Conservation (phyloP, 345 rosid species). For the Schrenkiella parvula region DNA sequence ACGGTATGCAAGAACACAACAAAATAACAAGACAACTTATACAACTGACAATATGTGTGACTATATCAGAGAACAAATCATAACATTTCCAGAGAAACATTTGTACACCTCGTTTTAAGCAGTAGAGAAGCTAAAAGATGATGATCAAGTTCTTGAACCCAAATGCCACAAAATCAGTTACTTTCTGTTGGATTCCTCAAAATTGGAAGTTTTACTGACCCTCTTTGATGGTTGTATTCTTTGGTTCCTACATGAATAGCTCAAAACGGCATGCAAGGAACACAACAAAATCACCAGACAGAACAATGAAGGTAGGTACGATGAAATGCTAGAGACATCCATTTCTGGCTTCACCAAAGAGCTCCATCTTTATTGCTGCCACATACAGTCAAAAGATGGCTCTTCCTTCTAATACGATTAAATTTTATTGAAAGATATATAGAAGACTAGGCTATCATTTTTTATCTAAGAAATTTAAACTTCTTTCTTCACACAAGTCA, state of each 20-base stretch:
- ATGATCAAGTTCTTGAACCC: neutral
- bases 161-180: neutral
- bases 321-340: constrained; percentile 6
- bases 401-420: constrained; percentile 38
- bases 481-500: constrained; percentile 28
- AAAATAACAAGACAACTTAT: too few relatives aligned
- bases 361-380: constrained; percentile 4
- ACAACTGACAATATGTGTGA: too few relatives aligned
- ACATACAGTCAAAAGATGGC: constrained; percentile 8
- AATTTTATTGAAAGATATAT: constrained; percentile 25
- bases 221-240: neutral
- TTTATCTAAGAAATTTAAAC: neutral
- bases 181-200: neutral
- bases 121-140: neutral
- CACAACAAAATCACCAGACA: neutral
- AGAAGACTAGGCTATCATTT: neutral
- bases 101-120: neutral
- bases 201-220: neutral
- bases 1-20: too few relatives aligned
- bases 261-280: neutral
- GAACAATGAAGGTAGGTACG: neutral
- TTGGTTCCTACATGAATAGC: constrained; percentile 10
- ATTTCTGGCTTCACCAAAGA: neutral
- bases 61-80: neutral
- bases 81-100: neutral